A percentile compares a stretch with the other conserved stretches of the same genome.
Evolutionary conservation across 306 rosid species (phyloP).

Genomic region (Aeschynomene evenia): DNA sequence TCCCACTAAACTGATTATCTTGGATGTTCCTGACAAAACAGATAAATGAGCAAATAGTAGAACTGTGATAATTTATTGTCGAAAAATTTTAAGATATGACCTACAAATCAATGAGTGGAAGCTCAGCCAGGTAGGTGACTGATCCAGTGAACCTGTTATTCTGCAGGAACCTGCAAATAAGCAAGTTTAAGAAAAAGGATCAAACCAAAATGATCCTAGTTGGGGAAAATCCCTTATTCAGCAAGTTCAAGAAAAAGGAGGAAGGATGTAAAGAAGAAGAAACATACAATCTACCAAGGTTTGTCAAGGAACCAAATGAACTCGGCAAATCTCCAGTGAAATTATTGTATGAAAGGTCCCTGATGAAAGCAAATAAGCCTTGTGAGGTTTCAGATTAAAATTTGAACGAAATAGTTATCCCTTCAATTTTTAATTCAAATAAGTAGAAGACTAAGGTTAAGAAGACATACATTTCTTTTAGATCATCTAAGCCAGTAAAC

Average conservation of each 20-base stretch:
- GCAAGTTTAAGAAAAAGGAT: too few species aligned
- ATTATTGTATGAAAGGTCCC: slow-evolving; percentile 85
- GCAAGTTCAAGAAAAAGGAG: slow-evolving; percentile 13
- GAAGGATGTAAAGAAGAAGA: slow-evolving; percentile 2
- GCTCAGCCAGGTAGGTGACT: slow-evolving; percentile 73
- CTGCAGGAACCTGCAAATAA: slow-evolving; percentile 70
- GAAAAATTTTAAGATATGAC: slow-evolving; percentile 24
- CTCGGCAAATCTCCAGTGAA: slow-evolving; percentile 91
- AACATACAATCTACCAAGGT: slow-evolving; percentile 64
- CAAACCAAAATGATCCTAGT: slow-evolving; percentile 20
- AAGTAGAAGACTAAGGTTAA: slow-evolving; percentile 19
- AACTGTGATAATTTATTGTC: background rate
- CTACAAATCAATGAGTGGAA: slow-evolving; percentile 80
- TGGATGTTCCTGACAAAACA: slow-evolving; percentile 69
- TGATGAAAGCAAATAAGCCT: slow-evolving; percentile 31
- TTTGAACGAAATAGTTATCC: slow-evolving; percentile 4
- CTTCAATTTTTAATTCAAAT: slow-evolving; percentile 22
- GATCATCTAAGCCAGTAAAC: slow-evolving; percentile 65
- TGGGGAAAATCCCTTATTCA: background rate
- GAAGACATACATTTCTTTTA: slow-evolving; percentile 76
- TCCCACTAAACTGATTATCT: slow-evolving; percentile 81
- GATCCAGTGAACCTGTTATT: slow-evolving; percentile 83
- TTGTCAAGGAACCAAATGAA: slow-evolving; percentile 76
- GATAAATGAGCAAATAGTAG: slow-evolving; percentile 23
- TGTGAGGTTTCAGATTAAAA: slow-evolving; percentile 17